A percentile compares a stretch with the other conserved stretches of the same genome.
Conservation (phyloP, 306 rosid genomes). For the peach (Prunus persica) region DNA sequence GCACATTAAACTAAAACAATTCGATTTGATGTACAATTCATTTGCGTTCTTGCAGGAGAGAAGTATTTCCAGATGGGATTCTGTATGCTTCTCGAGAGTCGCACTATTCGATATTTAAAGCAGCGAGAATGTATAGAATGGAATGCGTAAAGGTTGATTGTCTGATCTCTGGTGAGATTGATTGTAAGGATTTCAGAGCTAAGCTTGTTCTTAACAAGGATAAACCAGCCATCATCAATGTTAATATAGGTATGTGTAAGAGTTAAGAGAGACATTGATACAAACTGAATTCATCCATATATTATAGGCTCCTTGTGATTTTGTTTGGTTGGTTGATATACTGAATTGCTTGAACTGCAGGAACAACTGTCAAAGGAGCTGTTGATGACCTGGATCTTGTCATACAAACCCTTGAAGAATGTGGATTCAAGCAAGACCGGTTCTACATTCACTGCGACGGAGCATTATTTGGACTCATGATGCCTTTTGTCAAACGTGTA, state of each 20-base stretch:
- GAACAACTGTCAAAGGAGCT: conserved; percentile 69
- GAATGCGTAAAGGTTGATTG: conserved; percentile 52
- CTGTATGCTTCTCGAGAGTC: conserved; percentile 62
- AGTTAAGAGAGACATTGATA: neutral
- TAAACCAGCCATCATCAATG: conserved; percentile 67
- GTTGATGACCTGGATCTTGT: conserved; percentile 64
- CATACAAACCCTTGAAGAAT: conserved; percentile 43
- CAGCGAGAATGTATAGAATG: conserved; percentile 75
- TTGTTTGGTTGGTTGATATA: neutral
- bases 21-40: neutral
- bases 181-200: conserved; percentile 48
- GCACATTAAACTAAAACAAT: neutral
- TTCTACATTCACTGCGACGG: conserved; percentile 79
- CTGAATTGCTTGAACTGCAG: conserved; percentile 25
- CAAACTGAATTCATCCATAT: neutral
- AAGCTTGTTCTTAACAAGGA: conserved; percentile 44
- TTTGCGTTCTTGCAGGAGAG: conserved; percentile 46
- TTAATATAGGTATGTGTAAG: conserved; percentile 52
- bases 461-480: conserved; percentile 65
- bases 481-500: conserved; percentile 58
- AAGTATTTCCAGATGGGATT: conserved; percentile 59
- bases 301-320: neutral
- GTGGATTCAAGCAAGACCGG: conserved; percentile 49
- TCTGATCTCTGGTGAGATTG: conserved; percentile 63
- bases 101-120: conserved; percentile 77